Conservation (phyloP, 805 yeast species). For the Candida ficus region DNA sequence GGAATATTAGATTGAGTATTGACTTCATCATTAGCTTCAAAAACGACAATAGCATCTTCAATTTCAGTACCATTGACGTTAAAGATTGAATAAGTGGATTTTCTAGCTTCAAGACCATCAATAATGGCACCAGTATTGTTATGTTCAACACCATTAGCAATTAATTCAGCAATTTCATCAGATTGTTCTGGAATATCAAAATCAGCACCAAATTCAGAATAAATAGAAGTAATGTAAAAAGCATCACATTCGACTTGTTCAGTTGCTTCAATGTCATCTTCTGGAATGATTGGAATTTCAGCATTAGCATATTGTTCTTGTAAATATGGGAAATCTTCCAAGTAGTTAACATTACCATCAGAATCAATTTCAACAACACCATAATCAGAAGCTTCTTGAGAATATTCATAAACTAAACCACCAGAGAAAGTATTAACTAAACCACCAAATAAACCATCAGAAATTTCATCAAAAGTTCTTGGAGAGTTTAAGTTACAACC, state of each 20-base stretch:
- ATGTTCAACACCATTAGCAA: slow-evolving; percentile 42
- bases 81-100: slow-evolving; percentile 35
- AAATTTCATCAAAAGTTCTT: slow-evolving; percentile 80
- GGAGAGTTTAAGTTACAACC: slow-evolving; percentile 81
- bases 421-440: slow-evolving; percentile 71
- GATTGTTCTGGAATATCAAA: slow-evolving; percentile 47
- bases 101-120: slow-evolving; percentile 30
- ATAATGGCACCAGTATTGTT: slow-evolving; percentile 41
- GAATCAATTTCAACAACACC: slow-evolving; percentile 61
- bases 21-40: slow-evolving; percentile 30
- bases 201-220: slow-evolving; percentile 39
- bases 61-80: slow-evolving; percentile 31
- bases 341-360: slow-evolving; percentile 36
- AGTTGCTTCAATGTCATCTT: slow-evolving; percentile 29
- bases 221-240: slow-evolving; percentile 29
- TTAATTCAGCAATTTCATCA: slow-evolving; percentile 36
- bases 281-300: slow-evolving; percentile 32
- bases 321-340: slow-evolving; percentile 48
- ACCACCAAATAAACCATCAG: slow-evolving; percentile 61
- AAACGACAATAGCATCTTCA: slow-evolving; percentile 32
- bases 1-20: slow-evolving; percentile 28
- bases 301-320: slow-evolving; percentile 35
- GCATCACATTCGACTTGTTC: slow-evolving; percentile 37
- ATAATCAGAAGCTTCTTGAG: slow-evolving; percentile 69
- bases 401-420: slow-evolving; percentile 89